These are phyloP conservation scores for Nakazawaea wickerhamii DNA, from an alignment of 805 yeast genomes.

Conservation along the genomic window DNA sequence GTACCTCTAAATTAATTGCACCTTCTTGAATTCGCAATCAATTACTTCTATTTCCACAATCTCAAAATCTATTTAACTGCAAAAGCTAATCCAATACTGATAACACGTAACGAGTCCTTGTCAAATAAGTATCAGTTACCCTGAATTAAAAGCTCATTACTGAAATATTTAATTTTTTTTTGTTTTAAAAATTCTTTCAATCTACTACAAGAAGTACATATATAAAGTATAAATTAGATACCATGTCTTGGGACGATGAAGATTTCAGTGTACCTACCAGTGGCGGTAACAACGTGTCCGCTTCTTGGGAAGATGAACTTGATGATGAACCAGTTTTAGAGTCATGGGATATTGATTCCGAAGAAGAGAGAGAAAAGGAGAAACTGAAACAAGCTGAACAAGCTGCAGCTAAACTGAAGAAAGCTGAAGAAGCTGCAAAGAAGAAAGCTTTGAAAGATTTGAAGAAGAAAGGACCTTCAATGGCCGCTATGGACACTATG, in stretches of 20 bases:
- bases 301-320: constrained; percentile 77
- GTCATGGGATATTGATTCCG: constrained; percentile 85
- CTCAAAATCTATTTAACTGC: too few species aligned
- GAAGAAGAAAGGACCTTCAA: constrained; percentile 32
- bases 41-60: too few species aligned
- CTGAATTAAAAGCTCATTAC: too few species aligned
- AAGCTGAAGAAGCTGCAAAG: constrained; percentile 37
- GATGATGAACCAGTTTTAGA: constrained; percentile 76
- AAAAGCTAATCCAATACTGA: neutral
- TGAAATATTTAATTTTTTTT: too few species aligned
- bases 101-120: neutral
- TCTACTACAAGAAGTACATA: too few species aligned
- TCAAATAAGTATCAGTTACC: neutral
- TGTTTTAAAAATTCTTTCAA: too few species aligned
- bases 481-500: constrained; percentile 49
- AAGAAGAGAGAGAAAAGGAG: constrained; percentile 50
- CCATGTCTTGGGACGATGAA: constrained; percentile 62
- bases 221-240: neutral
- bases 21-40: neutral
- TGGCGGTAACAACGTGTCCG: constrained; percentile 46
- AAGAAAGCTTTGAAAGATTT: constrained; percentile 22
- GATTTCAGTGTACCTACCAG: constrained; percentile 69
- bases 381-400: constrained; percentile 29
- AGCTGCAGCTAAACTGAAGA: constrained; percentile 36
- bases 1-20: neutral